Base-by-base conservation (phyloP, 1,139 yeast genomes). In the Suhomyces yuchorum region DNA sequence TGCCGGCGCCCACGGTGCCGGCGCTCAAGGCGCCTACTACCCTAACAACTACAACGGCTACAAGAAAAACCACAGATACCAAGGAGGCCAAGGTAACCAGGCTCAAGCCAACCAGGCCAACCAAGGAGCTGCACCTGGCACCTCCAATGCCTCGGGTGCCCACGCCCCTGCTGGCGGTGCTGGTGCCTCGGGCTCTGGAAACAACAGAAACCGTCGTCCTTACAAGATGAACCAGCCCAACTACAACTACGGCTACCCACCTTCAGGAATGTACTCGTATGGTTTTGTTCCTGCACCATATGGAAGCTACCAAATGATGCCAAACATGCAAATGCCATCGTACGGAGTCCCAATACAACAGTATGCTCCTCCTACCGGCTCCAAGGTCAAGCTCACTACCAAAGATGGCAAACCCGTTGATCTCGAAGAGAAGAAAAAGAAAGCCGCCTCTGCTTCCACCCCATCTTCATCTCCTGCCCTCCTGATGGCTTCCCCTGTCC, bases 391-490 rank as follows among this genome's bases (percentile, higher is more conserved):
- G 54, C 66, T 75, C 51, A 73, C 80, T 44, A 77, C 74, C 50
- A 74, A 71, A 56, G 78, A 74, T 43, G 80, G 80, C n/a, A 73
- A 69, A 51, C 75, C 67, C 40, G 69, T 75, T 44, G 77, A 75
- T 54, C 72, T 73, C 53, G 79, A 75, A 48, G 78, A 72, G 43
- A 72, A 71, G 61, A 73, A 70, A 59, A 68, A 64, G 57, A 54
- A 50, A n/a, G 49, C 57, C 6, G 53, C 49, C 19, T 46, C 57
- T 18, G 40, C 54, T 7, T 50, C 50, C 34, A 56, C 65, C n/a
- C 63, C 65, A 9, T 40, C 53, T 2, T 48, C 55, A 9, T 51
- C 54, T 5, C 55, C 53, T 17, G 50, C 54, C 20, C 50, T 36
- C 6, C 22, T 28, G 12, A 37, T 51, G 19, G 61, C 56, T 22